A percentile compares a stretch with the other conserved stretches of the same genome.
These are phyloP conservation scores for Heliosperma pusillum DNA, from an alignment of 148 eudicot species.

Conservation along the genomic window DNA sequence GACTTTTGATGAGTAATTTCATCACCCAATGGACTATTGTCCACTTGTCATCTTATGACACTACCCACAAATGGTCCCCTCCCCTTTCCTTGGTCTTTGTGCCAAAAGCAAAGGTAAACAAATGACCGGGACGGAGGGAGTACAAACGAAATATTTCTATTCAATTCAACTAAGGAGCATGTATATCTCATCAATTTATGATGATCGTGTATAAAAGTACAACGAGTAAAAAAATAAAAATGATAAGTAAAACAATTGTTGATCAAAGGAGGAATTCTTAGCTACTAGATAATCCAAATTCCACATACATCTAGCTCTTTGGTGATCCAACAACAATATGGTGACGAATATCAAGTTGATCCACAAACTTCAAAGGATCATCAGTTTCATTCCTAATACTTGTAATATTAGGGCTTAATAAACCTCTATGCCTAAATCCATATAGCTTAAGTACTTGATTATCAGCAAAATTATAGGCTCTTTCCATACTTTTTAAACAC, in stretches of 20 bases:
- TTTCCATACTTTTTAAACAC: conserved; percentile 69
- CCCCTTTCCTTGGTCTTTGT: no score
- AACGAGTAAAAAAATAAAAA: not conserved
- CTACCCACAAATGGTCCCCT: no score
- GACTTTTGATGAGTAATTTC: no score
- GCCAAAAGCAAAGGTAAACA: no score
- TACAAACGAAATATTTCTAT: not conserved
- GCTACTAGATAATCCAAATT: not conserved
- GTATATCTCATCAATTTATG: not conserved
- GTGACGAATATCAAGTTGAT: conserved; percentile 46
- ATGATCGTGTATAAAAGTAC: not conserved
- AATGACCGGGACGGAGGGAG: no score
- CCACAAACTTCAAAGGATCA: conserved; percentile 45
- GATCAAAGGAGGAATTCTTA: not conserved
- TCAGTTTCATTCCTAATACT: conserved; percentile 49
- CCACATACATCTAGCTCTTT: conserved; percentile 23
- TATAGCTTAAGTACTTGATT: conserved; percentile 71
- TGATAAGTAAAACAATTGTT: not conserved
- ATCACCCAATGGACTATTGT: no score
- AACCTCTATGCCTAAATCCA: conserved; percentile 65
- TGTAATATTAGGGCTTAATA: conserved; percentile 58
- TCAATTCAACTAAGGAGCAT: not conserved
- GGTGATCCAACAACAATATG: conserved; percentile 24
- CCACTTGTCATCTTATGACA: no score
- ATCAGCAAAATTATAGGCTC: conserved; percentile 75